Base-by-base conservation (phyloP, 768 basidiomycete species). In the Trametes coccinea region DNA sequence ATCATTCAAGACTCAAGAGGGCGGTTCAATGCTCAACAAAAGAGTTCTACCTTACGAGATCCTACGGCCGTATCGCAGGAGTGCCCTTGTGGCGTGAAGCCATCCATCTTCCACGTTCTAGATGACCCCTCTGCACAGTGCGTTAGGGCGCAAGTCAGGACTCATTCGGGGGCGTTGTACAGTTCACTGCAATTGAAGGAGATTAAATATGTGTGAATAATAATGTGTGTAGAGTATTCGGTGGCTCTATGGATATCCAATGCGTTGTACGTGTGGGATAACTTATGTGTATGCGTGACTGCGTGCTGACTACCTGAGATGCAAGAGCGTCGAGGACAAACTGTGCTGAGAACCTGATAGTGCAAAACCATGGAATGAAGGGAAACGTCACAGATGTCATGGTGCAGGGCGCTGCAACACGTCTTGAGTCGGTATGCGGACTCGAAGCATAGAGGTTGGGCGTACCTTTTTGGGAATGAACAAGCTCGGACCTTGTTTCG, bases 401-500 rank as follows among this genome's bases (percentile, higher is more conserved):
- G 54, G 54, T 2, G 16, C 40, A 27, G 54, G 53, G 34, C 55
- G 61, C 61, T 62, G 34, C 5, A 31, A 5, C 17, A 11, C 7
- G 14, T 7, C 22, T 22, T 11, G 34, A 37, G 30, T 56, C 43
- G 51, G 43, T 40, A 44, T 29, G 2, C 2, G 2, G 13, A 4
- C 40, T n/a, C n/a, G 4, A 5, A 46, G 2, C 17, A 14, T 0
- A 41, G 7, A 9, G n/a, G 11, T 17, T 6, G 8, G 9, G 31
- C 61, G 39, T 31, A 63, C 64, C 59, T 83, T 84, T 67, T 83
- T 88, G 1, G 88, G 87, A 59, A 89, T 88, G 69, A 90, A 89
- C 57, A 89, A 72, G 41, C 63, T 78, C 0, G 77, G 72, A 13
- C 71, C 75, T 66, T 75, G 75, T 63, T 81, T 81, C 27, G 74